phyloP scores from a whole-genome alignment of 2,329 filamentous ascomycete species.

The Stemphylium lycopersici region DNA sequence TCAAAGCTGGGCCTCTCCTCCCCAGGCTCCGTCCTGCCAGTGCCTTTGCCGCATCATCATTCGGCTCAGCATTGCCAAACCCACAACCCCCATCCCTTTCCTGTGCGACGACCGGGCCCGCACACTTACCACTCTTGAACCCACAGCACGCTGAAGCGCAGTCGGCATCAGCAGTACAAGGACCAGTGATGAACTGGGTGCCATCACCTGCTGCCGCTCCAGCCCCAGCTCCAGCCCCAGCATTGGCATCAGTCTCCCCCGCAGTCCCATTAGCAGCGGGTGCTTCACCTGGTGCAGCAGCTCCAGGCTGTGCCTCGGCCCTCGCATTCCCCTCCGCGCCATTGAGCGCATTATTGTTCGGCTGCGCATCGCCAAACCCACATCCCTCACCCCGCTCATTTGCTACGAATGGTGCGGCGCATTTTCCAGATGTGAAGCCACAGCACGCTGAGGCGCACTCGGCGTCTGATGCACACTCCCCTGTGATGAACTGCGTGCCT shows the following conservation, averaged over 20 bases:
- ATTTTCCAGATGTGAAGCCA: constrained; percentile 43
- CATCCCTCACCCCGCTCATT: constrained; percentile 46
- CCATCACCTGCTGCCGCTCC: constrained; percentile 17
- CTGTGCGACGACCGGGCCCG: constrained; percentile 42
- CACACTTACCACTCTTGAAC: constrained; percentile 40
- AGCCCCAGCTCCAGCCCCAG: background rate
- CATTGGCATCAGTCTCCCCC: background rate
- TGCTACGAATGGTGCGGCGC: constrained; percentile 41
- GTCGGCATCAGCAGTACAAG: constrained; percentile 47
- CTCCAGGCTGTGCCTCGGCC: constrained; percentile 3
- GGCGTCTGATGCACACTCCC: constrained; percentile 34
- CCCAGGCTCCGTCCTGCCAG: constrained; percentile 28
- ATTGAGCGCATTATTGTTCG: constrained; percentile 41
- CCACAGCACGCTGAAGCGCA: constrained; percentile 49
- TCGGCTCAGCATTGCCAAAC: constrained; percentile 43
- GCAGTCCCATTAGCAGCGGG: background rate
- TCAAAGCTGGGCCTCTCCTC: constrained; percentile 26
- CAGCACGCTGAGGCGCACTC: constrained; percentile 33
- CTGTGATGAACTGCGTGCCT: constrained; percentile 41
- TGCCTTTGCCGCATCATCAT: constrained; percentile 41
- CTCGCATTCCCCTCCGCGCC: constrained; percentile 14
- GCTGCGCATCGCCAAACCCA: constrained; percentile 44
- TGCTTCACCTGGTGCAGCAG: no score
- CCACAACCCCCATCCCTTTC: constrained; percentile 48
- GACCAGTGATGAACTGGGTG: constrained; percentile 50